These are phyloP conservation scores for Daldinia bambusicola DNA, from an alignment of 495 filamentous ascomycete species.

Conservation along the genomic window DNA sequence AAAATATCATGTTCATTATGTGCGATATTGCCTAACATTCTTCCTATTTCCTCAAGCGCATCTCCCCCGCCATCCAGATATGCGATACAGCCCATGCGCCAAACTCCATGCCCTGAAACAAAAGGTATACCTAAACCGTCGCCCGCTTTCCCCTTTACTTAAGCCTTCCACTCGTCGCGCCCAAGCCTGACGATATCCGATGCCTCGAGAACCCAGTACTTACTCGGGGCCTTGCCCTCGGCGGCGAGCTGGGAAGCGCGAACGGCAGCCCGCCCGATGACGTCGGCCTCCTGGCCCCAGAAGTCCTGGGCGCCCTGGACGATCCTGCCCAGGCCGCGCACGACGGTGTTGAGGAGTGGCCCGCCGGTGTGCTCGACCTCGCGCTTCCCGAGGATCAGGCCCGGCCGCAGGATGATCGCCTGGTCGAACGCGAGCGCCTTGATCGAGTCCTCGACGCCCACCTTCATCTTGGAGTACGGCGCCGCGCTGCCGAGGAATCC, in stretches of 20 bases:
- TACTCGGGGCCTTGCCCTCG: conserved; percentile 59
- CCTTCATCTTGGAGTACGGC: conserved; percentile 79
- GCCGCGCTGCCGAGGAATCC: conserved; percentile 48
- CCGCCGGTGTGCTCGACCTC: conserved; percentile 64
- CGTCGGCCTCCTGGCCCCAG: conserved; percentile 78
- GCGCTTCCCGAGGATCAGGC: conserved; percentile 75
- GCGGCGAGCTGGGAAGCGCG: conserved; percentile 59
- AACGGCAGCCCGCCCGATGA: conserved; percentile 79
- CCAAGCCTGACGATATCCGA: conserved; percentile 62
- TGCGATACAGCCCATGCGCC: conserved; percentile 14
- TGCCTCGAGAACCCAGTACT: conserved; percentile 59
- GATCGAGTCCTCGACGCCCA: conserved; percentile 80
- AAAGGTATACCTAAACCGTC: background rate
- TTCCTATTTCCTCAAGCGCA: background rate
- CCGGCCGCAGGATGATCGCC: conserved; percentile 78
- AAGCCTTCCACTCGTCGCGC: conserved; percentile 53
- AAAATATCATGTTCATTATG: background rate
- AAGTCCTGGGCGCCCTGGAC: conserved; percentile 64
- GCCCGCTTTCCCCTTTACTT: background rate
- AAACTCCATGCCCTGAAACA: conserved; percentile 14
- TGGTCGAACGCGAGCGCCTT: conserved; percentile 76
- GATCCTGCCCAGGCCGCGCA: conserved; percentile 62
- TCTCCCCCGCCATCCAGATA: background rate
- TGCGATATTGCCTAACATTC: background rate
- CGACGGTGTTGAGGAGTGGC: conserved; percentile 60